These are phyloP conservation scores for Rhodotorula paludigena DNA, from an alignment of 768 basidiomycete species.

Conservation along the genomic window DNA sequence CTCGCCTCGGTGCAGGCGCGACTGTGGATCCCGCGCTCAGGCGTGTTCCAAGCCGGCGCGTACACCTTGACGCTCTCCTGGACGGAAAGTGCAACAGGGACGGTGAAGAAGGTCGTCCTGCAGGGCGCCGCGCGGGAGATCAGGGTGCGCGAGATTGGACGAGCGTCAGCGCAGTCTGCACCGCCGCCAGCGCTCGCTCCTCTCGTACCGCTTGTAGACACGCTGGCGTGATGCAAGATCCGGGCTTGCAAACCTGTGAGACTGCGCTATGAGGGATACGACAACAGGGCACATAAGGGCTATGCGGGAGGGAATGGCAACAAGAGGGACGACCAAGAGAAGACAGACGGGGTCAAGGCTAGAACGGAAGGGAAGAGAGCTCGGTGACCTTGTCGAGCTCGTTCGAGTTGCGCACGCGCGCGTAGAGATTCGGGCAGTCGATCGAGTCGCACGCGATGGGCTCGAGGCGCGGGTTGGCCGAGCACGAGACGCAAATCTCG, in stretches of 20 bases:
- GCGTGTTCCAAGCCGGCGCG: constrained; percentile 60
- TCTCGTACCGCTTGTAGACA: too few relatives aligned
- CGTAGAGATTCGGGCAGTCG: constrained; percentile 59
- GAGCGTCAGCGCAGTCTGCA: too few relatives aligned
- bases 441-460: constrained; percentile 70
- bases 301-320: constrained; percentile 3
- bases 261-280: too few relatives aligned
- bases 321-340: not conserved
- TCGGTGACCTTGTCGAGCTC: constrained; percentile 16
- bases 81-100: constrained; percentile 46
- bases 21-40: constrained; percentile 62
- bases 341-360: constrained; percentile 45
- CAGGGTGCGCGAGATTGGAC: too few relatives aligned
- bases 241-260: too few relatives aligned
- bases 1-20: constrained; percentile 50
- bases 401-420: constrained; percentile 3
- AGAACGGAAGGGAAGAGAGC: not conserved
- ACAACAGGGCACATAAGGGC: not conserved
- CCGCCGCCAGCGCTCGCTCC: too few relatives aligned
- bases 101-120: not conserved
- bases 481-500: constrained; percentile 67
- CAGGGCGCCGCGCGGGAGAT: too few relatives aligned
- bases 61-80: constrained; percentile 61
- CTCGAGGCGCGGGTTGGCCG: constrained; percentile 55
- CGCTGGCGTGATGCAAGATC: too few relatives aligned